These are phyloP conservation scores for Aspergillus pseudotamarii DNA, from an alignment of 2,329 filamentous ascomycete species.

Conservation along the genomic window DNA sequence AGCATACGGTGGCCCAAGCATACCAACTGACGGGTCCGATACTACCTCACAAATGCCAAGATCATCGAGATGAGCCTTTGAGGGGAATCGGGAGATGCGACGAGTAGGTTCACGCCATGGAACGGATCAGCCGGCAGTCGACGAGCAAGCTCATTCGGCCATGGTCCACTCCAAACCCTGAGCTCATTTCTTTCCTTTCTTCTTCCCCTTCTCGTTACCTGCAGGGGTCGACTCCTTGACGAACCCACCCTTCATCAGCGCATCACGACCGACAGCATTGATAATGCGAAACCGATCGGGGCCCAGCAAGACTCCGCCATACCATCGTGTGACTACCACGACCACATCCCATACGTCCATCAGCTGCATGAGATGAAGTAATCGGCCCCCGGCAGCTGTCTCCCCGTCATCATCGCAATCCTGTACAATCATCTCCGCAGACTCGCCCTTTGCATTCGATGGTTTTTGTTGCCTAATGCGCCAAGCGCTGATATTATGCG, in stretches of 20 bases:
- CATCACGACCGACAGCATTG: conserved; percentile 82
- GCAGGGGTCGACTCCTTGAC: conserved; percentile 53
- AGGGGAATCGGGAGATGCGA: too few relatives aligned
- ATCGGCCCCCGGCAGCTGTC: conserved; percentile 80
- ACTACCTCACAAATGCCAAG: conserved; percentile 2
- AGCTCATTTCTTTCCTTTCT: conserved; percentile 51
- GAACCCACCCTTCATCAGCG: conserved; percentile 75
- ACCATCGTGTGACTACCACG: conserved; percentile 94
- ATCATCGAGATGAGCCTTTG: not conserved
- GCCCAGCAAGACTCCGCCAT: conserved; percentile 85
- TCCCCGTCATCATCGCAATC: conserved; percentile 98
- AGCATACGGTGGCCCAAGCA: not conserved
- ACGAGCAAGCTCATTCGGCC: not conserved
- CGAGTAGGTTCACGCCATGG: not conserved
- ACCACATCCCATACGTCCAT: conserved; percentile 94
- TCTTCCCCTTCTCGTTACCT: conserved; percentile 56
- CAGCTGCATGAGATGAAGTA: conserved; percentile 88
- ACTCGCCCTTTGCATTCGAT: conserved; percentile 21
- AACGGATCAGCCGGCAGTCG: not conserved
- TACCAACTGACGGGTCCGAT: not conserved
- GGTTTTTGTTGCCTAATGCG: conserved; percentile 62
- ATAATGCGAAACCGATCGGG: conserved; percentile 90
- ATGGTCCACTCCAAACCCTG: not conserved
- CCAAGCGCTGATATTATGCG: conserved; percentile 96
- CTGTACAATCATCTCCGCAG: conserved; percentile 65